phyloP scores from a whole-genome alignment of 2,329 filamentous ascomycete species.

The Waltergamsia citrina region DNA sequence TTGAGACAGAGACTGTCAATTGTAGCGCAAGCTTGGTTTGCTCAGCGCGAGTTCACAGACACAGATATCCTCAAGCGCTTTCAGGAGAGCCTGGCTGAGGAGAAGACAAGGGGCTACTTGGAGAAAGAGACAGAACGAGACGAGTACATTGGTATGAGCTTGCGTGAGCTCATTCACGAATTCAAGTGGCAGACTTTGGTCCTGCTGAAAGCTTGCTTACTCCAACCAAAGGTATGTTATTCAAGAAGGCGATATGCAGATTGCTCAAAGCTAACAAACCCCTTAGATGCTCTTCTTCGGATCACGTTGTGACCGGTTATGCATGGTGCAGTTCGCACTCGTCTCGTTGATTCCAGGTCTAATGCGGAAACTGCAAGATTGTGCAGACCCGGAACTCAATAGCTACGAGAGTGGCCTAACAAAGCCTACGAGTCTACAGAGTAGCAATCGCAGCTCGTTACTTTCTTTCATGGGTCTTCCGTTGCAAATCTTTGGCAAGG shows the following conservation, averaged over 20 bases:
- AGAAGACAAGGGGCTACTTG: constrained; percentile 46
- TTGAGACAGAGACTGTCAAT: constrained; percentile 82
- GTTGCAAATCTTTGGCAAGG: constrained; percentile 89
- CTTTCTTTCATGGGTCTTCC: constrained; percentile 92
- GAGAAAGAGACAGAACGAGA: constrained; percentile 67
- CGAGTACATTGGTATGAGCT: constrained; percentile 78
- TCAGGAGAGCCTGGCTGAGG: constrained; percentile 73
- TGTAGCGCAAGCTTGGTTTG: constrained; percentile 94
- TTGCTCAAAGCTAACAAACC: neutral
- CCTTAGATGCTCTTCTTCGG: constrained; percentile 94
- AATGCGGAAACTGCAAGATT: constrained; percentile 85
- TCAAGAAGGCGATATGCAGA: neutral
- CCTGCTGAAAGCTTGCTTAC: constrained; percentile 82
- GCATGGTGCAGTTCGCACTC: constrained; percentile 97
- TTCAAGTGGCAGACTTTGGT: constrained; percentile 94
- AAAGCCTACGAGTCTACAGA: constrained; percentile 76
- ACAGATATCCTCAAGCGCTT: constrained; percentile 84
- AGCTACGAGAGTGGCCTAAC: constrained; percentile 66
- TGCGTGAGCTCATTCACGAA: constrained; percentile 86
- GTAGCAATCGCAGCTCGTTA: constrained; percentile 83
- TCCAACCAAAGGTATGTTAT: constrained; percentile 79
- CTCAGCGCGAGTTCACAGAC: constrained; percentile 85
- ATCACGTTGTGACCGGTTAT: constrained; percentile 87
- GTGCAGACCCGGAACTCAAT: constrained; percentile 87
- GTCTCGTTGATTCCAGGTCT: constrained; percentile 92